Conservation (phyloP, 768 basidiomycete genomes). For the Phaeotremella fagi region DNA sequence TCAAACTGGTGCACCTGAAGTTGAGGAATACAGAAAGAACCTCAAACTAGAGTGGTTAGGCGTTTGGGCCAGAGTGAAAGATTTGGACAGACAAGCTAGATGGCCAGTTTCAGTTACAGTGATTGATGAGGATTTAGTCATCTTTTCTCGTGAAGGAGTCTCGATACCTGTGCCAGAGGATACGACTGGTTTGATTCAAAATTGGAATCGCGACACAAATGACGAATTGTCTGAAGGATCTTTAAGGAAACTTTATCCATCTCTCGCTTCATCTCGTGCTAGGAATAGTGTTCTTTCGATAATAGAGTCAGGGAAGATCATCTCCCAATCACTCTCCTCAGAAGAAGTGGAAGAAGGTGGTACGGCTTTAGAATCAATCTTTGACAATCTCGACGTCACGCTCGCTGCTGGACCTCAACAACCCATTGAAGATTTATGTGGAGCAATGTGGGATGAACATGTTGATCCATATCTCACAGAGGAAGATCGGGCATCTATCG, state of each 20-base stretch:
- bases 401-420: constrained; percentile 12
- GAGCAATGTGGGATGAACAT: constrained; percentile 28
- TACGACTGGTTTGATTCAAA: constrained; percentile 8
- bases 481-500: constrained; percentile 20
- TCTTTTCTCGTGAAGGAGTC: constrained; percentile 51
- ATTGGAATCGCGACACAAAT: constrained; percentile 13
- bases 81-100: constrained; percentile 61
- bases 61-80: constrained; percentile 82
- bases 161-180: constrained; percentile 15
- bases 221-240: constrained; percentile 17
- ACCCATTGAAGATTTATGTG: constrained; percentile 18
- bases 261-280: constrained; percentile 16
- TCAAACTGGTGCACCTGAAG: constrained; percentile 71
- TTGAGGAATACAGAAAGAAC: constrained; percentile 75
- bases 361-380: constrained; percentile 22
- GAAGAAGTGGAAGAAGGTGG: constrained; percentile 11
- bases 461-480: constrained; percentile 24
- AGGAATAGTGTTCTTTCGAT: constrained; percentile 18
- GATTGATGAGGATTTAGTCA: constrained; percentile 48
- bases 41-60: constrained; percentile 94
- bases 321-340: constrained; percentile 9
- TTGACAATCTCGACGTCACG: constrained; percentile 3
- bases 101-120: constrained; percentile 37
- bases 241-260: constrained; percentile 15
- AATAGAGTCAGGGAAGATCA: constrained; percentile 11